These are phyloP conservation scores for Penicillium cataractarum DNA, from an alignment of 495 filamentous ascomycete species.

Conservation along the genomic window DNA sequence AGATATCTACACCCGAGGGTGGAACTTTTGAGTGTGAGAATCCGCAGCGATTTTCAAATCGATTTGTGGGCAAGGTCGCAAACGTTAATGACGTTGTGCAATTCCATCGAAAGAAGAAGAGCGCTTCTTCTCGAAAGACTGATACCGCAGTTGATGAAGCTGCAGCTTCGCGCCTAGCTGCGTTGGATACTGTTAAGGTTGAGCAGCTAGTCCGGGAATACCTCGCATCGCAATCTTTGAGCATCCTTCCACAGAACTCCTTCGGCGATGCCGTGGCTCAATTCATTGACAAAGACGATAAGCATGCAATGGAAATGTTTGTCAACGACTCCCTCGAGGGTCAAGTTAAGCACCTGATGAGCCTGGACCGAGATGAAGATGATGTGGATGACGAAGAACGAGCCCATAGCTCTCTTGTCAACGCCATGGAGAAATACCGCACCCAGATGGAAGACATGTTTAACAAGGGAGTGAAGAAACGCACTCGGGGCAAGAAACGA, in stretches of 20 bases:
- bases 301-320: conserved; percentile 87
- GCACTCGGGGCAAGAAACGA: conserved; percentile 59
- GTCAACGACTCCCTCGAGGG: conserved; percentile 76
- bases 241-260: conserved; percentile 85
- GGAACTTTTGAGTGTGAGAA: conserved; percentile 91
- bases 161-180: conserved; percentile 59
- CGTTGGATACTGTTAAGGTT: conserved; percentile 79
- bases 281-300: conserved; percentile 95
- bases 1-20: conserved; percentile 85
- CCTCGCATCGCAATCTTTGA: conserved; percentile 79
- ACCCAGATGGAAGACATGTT: conserved; percentile 73
- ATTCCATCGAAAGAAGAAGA: conserved; percentile 84
- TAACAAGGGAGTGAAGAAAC: conserved; percentile 65
- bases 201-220: conserved; percentile 86
- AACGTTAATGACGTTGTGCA: conserved; percentile 94
- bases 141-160: conserved; percentile 57
- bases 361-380: conserved; percentile 66
- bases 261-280: conserved; percentile 93
- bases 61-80: conserved; percentile 86
- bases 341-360: conserved; percentile 74
- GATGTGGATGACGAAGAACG: conserved; percentile 65
- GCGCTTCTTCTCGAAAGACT: conserved; percentile 39
- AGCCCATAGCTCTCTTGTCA: conserved; percentile 60
- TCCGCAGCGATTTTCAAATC: conserved; percentile 93
- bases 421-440: conserved; percentile 72